These are phyloP conservation scores for Blastobotrys chiropterorum DNA, from an alignment of 805 yeast species.

Conservation along the genomic window DNA sequence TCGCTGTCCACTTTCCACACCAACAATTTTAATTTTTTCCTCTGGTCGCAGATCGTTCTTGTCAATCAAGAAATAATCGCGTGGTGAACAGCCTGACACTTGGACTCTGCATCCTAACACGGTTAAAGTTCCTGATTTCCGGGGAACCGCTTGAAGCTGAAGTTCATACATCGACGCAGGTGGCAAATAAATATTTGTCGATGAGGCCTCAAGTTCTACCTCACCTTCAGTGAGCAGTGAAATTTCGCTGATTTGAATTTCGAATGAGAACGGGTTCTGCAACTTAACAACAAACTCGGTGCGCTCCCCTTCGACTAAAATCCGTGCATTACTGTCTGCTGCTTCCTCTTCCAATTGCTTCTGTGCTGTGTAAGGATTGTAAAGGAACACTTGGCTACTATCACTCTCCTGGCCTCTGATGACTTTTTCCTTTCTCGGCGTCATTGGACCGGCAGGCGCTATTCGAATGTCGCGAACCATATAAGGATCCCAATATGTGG, in stretches of 20 bases:
- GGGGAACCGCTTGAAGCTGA: conserved; percentile 28
- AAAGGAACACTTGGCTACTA: conserved; percentile 38
- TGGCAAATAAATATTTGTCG: conserved; percentile 24
- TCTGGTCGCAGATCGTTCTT: conserved; percentile 9
- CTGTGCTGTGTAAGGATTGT: conserved; percentile 47
- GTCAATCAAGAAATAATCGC: conserved; percentile 29
- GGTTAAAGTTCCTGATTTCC: conserved; percentile 41
- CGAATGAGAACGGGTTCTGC: conserved; percentile 78
- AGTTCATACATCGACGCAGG: conserved; percentile 23
- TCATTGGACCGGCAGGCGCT: conserved; percentile 11
- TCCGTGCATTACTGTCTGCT: conserved; percentile 17
- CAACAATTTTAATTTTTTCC: conserved; percentile 27
- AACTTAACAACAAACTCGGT: conserved; percentile 50
- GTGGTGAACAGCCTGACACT: conserved; percentile 45
- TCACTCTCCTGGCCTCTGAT: conserved; percentile 2
- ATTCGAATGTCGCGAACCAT: conserved; percentile 46
- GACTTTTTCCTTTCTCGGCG: conserved; percentile 1
- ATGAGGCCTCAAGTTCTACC: conserved; percentile 16
- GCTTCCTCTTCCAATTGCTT: not conserved
- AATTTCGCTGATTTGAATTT: conserved; percentile 46
- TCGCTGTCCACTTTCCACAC: conserved; percentile 12
- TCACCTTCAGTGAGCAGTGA: conserved; percentile 21
- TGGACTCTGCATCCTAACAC: conserved; percentile 48
- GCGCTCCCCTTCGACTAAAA: conserved; percentile 56
- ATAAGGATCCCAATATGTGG: conserved; percentile 66